phyloP scores from a whole-genome alignment of 2,329 filamentous ascomycete species.

The Aspergillus nomiae region DNA sequence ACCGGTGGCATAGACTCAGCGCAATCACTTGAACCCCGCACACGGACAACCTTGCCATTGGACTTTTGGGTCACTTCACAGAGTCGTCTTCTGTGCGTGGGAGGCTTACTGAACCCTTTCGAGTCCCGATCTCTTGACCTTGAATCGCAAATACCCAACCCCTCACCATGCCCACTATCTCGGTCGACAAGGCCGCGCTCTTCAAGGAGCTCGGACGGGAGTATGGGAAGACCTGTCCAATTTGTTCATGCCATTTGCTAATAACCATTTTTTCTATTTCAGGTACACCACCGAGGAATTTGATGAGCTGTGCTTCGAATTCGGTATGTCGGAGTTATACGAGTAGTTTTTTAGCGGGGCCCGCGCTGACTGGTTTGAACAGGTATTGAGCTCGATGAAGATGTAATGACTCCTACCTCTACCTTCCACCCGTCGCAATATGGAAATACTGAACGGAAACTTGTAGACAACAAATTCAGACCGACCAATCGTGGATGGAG shows the following conservation, averaged over 20 bases:
- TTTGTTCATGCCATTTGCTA: constrained; percentile 14
- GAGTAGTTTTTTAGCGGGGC: constrained; percentile 23
- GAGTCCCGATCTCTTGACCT: constrained; percentile 5
- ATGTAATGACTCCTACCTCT: constrained; percentile 50
- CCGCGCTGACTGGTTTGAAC: constrained; percentile 32
- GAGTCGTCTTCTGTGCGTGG: constrained; percentile 4
- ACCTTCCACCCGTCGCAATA: not conserved
- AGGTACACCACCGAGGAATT: constrained; percentile 93
- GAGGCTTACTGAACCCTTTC: constrained; percentile 7
- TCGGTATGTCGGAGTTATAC: constrained; percentile 57
- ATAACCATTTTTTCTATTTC: constrained; percentile 6
- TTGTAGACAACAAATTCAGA: constrained; percentile 69
- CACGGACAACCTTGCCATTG: not conserved
- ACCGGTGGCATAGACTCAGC: not conserved
- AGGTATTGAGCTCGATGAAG: constrained; percentile 93
- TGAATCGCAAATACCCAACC: constrained; percentile 26
- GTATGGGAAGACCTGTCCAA: constrained; percentile 53
- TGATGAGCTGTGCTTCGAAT: constrained; percentile 97
- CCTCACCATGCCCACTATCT: constrained; percentile 86
- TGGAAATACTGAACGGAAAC: not conserved
- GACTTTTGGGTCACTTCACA: not conserved
- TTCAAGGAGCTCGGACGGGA: constrained; percentile 89
- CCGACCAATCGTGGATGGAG: constrained; percentile 72
- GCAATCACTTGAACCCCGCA: not conserved
- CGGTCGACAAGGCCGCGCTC: constrained; percentile 93